A percentile compares a stretch with the other conserved stretches of the same genome.
These are phyloP conservation scores for Verticillium nubilum DNA, from an alignment of 2,329 filamentous ascomycete species.

Conservation along the genomic window DNA sequence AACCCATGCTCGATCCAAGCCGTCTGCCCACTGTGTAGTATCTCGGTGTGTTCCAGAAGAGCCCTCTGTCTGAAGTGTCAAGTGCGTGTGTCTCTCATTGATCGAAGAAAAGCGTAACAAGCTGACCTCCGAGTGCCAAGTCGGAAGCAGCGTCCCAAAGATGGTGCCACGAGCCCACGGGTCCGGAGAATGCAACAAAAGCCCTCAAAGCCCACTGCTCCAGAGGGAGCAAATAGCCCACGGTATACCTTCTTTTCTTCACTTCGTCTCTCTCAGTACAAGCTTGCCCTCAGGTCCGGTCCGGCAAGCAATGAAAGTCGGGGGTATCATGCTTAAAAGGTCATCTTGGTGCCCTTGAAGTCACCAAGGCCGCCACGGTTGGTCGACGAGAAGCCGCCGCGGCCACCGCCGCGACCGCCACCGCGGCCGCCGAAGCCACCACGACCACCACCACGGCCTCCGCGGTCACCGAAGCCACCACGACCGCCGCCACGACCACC, in stretches of 20 bases:
- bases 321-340: constrained; percentile 42
- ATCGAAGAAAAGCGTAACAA: constrained; percentile 12
- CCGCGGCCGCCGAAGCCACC: constrained; percentile 41
- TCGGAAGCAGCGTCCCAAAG: constrained; percentile 3
- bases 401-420: constrained; percentile 46
- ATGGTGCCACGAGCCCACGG: constrained; percentile 24
- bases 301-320: constrained; percentile 17
- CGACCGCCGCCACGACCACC: constrained; percentile 43
- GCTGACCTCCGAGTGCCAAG: constrained; percentile 4
- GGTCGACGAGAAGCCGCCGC: constrained; percentile 42
- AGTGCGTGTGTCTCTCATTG: constrained; percentile 7
- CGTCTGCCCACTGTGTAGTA: constrained; percentile 16
- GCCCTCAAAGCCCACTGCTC: constrained; percentile 52
- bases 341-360: constrained; percentile 70
- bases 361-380: constrained; percentile 35
- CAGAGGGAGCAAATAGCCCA: constrained; percentile 19
- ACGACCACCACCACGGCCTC: constrained; percentile 37
- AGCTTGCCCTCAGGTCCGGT: constrained; percentile 20
- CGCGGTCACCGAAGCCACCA: constrained; percentile 30
- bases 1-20: constrained; percentile 17
- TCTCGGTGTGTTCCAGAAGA: constrained; percentile 14
- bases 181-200: constrained; percentile 22
- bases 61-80: constrained; percentile 17
- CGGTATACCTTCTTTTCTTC: not conserved
- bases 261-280: not conserved